Percentiles rank a stretch among this genome's conserved stretches.
Conservation (phyloP, 1,139 yeast genomes). For the Zygoascus hellenicus region DNA sequence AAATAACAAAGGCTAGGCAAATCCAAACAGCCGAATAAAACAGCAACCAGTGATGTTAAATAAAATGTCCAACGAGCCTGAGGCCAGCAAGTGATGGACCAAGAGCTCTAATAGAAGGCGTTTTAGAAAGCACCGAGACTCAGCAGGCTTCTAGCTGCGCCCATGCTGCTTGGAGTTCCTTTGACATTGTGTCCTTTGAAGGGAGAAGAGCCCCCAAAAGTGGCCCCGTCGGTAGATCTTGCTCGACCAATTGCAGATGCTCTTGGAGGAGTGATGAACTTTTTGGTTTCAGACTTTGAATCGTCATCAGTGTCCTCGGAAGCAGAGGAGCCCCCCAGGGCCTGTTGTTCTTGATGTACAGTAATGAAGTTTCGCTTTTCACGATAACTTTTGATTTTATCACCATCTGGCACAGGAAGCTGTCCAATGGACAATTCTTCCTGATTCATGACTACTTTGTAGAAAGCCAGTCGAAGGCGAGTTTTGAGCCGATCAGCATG, state of each 20-base stretch:
- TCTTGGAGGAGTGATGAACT: slow-evolving; percentile 9
- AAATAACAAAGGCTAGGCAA: slow-evolving; percentile 1
- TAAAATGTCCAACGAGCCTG: background rate
- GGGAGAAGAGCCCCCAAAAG: slow-evolving; percentile 13
- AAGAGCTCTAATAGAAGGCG: background rate
- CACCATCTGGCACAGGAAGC: slow-evolving; percentile 22
- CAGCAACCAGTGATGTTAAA: background rate
- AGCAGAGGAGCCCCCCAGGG: background rate
- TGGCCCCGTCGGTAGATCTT: background rate
- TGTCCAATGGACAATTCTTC: slow-evolving; percentile 34
- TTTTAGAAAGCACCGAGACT: slow-evolving; percentile 33
- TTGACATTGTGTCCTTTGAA: slow-evolving; percentile 19
- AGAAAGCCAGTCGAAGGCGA: slow-evolving; percentile 72
- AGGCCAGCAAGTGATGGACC: background rate
- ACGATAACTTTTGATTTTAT: slow-evolving; percentile 1
- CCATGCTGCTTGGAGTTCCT: slow-evolving; percentile 43
- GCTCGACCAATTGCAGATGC: slow-evolving; percentile 1
- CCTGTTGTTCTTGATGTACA: background rate
- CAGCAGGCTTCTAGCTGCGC: slow-evolving; percentile 44
- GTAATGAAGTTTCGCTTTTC: slow-evolving; percentile 4
- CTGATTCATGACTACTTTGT: slow-evolving; percentile 60
- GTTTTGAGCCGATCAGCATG: slow-evolving; percentile 26
- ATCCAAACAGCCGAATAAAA: background rate
- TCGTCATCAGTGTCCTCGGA: slow-evolving; percentile 8
- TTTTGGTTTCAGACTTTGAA: slow-evolving; percentile 2